A percentile compares a stretch with the other conserved stretches of the same genome.
These are phyloP conservation scores for Eucalyptus sp. DNA, from an alignment of 345 rosid genomes.

Conservation along the genomic window DNA sequence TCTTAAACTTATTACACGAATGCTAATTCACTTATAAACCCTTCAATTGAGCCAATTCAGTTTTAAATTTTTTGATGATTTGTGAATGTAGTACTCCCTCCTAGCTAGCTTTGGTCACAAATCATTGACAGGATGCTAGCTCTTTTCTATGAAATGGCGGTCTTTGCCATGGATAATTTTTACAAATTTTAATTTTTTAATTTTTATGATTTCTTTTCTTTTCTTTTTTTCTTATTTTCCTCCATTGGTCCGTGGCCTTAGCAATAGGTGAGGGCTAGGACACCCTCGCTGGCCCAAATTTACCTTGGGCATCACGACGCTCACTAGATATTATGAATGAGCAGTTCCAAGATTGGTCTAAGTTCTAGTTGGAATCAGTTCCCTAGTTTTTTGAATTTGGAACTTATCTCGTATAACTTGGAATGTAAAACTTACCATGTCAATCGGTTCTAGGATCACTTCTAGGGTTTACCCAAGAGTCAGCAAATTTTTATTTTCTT, in stretches of 20 bases:
- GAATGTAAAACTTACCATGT: neutral
- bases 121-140: neutral
- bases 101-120: fast-evolving
- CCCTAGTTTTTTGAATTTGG: neutral
- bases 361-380: neutral
- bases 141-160: fast-evolving
- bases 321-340: neutral
- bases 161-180: fast-evolving
- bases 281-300: neutral
- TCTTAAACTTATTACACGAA: fast-evolving
- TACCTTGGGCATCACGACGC: fast-evolving
- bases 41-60: neutral
- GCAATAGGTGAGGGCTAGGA: neutral
- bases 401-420: neutral
- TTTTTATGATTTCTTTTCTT: no score
- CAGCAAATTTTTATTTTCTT: no score
- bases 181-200: neutral
- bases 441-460: fast-evolving
- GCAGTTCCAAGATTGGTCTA: fast-evolving
- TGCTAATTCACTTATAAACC: no score
- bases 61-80: neutral
- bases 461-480: no score
- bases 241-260: fast-evolving
- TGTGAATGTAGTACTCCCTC: neutral
- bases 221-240: neutral